Evolutionary conservation across 257 asterid genomes (phyloP), one percentile per base, ranked within the genome.

Genomic region (Anisodus tanguticus): DNA sequence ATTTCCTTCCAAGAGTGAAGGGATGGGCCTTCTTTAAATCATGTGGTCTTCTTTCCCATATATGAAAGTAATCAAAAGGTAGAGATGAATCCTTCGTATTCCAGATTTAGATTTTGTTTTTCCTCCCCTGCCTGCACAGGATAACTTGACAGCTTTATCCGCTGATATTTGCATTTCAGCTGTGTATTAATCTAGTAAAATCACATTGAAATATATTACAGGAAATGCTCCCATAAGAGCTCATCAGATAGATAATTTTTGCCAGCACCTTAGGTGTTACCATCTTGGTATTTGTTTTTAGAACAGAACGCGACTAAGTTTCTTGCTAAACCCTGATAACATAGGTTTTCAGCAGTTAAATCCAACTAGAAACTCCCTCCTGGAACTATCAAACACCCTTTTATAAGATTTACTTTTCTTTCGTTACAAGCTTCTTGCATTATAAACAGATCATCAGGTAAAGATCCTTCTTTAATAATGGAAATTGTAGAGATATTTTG

Each of bases 241-340:
- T 54, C 39, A 45, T 6, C 82, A 54, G 63, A 31, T 77, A 26
- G 26, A 77, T 77, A 26, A 26, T 77, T 51, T 6, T 74, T 74
- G 43, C 49, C 81, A 76, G 82, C 82, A 77, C 43, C 82, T 77
- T 74, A 49, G 49, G 49, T 68, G 19, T 37, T 37, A 76, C 64
- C 82, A 77, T 77, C 82, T 26, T 77, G 26, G 64, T 51, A 15
- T 51, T 13, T 77, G 62, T 77, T 77, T 5, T 53, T 22, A 31
- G 82, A 77, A 26, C 49, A 53, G 64, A 77, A 77, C 31, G 49
- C 15, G 6, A 8, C 22, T 12, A 49, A 49, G 45, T 64, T 64
- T 51, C 43, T 51, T 76, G 63, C 35, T 76, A 51, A 76, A 35
- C 57, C 15, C 19, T 7, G 63, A 76, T 76, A 49, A 37, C 17